Base-by-base conservation (phyloP, 225 moss, liverwort and hornwort genomes). In the Sphagnum contortum region DNA sequence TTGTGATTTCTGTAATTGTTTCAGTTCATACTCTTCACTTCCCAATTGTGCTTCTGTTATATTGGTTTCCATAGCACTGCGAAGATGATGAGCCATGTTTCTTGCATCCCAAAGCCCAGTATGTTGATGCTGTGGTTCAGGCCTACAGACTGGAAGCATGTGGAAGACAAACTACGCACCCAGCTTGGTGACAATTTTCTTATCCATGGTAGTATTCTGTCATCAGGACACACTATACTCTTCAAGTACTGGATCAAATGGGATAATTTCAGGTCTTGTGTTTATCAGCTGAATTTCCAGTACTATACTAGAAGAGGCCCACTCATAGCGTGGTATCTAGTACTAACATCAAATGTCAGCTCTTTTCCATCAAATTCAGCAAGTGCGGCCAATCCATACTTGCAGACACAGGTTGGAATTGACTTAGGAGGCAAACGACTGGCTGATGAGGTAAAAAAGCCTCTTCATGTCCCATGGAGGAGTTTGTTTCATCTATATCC, bases 381-480 rank as follows among this genome's bases (percentile, higher is more conserved):
- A n/a, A 94, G 94, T 76, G 73, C 60, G 68, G 89, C 85, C 48
- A 94, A 94, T 66, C 85, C 91, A 11, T 79, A 78, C 53, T 75
- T 89, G 55, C 87, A 88, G 72, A 94, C 94, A 6, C 85, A 89
- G 60, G 75, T 76, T 73, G 94, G 91, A 57, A 87, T 94, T 65
- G 94, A 94, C 71, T 81, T 83, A 66, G 91, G 87, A 47, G 94
- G 94, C 61, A 91, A 84, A 66, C 87, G 89, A 75, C 83, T 94
- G 62, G 94, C 91, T 29, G 89, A 94, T 74, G 94, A 94, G 91
- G 94, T 94, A 74, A 60, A 47, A 29, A 29, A 29, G 1, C 29
- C 29, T 29, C 29, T 29, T 29, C 29, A 29, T 29, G 29, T 29
- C 29, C 0, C 29, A 29, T 29, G 1, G 29, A 29, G 29, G 29